Evolutionary conservation across 2,329 filamentous ascomycete species (phyloP), one percentile per base, ranked within the genome.

Genomic region (Alternaria postmessia): DNA sequence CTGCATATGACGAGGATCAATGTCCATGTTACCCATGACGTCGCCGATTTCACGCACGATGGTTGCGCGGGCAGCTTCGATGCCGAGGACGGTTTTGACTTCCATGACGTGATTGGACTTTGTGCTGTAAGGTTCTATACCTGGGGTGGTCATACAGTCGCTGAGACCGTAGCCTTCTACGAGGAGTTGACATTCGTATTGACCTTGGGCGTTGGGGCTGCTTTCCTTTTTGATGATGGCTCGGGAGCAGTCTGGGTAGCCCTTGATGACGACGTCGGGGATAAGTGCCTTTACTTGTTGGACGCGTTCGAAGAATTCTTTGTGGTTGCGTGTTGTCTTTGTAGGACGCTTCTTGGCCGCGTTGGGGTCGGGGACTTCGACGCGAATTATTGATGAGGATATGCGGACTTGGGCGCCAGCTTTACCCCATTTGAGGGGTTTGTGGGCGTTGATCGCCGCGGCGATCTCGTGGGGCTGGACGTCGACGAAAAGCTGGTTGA

Each of bases 1-100:
- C 77, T 97, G 91, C 93, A 99, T 98, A 81, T 99, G 95, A 57
- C 95, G 91, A 44, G 94, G 94, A 80, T 99, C 95, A 72, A 99
- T 98, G 78, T 88, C 89, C 93, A 99, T 97, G 76, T 90, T 89
- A 36, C 88, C 88, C 94, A 98, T 99, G 75, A 98, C 95, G 53
- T 86, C 85, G 54, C 85, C 86, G 72, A 99, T 98, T 82, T 99
- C 95, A 46, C 87, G 83, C 51, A 95, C 91, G 73, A 99, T 98
- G 7, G 94, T 96, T 4, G 86, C 87, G 61, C 94, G 89, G 3
- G 95, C 95, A 1, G 95, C 95, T 82, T 99, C 95, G 71, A 99
- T 97, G 51, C 95, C 95, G 4, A 99, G 87, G 0, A 98, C 89
- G 24, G 95, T 89, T 36, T 88, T 86, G 70, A 89, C 90, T 80